These are phyloP conservation scores for Thinopyrum elongatum DNA, from an alignment of 176 grass and related monocot species.

Conservation along the genomic window DNA sequence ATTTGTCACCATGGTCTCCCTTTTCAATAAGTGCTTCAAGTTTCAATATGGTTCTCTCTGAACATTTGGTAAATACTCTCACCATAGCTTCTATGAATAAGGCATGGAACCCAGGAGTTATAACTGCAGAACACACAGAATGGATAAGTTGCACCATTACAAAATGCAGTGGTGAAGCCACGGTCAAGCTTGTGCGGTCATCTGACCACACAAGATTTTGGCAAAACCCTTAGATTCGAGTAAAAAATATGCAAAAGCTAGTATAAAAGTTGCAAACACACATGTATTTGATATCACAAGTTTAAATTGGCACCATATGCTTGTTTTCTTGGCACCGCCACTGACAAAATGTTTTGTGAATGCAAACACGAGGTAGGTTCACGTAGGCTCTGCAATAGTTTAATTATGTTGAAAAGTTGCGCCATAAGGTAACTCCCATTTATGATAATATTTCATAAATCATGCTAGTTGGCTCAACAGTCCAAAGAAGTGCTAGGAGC, in stretches of 20 bases:
- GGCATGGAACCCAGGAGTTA: conserved; percentile 89
- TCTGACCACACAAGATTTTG: neutral
- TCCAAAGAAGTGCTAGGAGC: neutral
- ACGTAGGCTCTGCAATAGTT: neutral
- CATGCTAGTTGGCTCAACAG: neutral
- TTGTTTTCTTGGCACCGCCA: neutral
- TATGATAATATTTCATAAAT: neutral
- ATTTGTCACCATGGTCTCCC: conserved; percentile 27
- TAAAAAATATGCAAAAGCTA: neutral
- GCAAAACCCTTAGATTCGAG: neutral
- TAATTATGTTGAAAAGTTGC: neutral
- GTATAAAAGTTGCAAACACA: neutral
- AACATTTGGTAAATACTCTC: conserved; percentile 72
- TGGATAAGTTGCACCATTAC: neutral
- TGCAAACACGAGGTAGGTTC: conserved; percentile 3
- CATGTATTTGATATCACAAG: neutral
- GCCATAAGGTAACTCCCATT: neutral
- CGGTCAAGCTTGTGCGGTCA: neutral
- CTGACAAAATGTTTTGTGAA: neutral
- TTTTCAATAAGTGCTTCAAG: conserved; percentile 62
- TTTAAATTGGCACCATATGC: neutral
- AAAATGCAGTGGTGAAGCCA: neutral
- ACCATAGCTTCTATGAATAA: conserved; percentile 97
- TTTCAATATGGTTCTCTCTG: conserved; percentile 84
- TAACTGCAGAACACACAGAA: conserved; percentile 53